Conservation (phyloP, 805 yeast genomes). For the Isabelozyma rhagii region DNA sequence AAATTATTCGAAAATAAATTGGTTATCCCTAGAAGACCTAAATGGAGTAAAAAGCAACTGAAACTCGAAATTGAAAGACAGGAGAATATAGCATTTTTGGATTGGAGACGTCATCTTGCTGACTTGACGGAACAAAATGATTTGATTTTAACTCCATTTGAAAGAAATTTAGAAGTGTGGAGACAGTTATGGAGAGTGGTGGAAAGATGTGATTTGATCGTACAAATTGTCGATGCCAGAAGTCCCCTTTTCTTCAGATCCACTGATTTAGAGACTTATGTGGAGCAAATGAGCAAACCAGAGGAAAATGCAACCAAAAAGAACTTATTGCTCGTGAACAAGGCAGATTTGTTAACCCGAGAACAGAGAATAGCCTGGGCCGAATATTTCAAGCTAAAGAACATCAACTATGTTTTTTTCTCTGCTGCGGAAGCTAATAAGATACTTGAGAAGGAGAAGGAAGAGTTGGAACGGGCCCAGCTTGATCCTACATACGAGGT, state of each 20-base stretch:
- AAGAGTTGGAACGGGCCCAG: constrained; percentile 32
- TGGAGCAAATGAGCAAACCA: constrained; percentile 64
- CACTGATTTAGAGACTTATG: constrained; percentile 80
- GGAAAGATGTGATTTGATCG: constrained; percentile 89
- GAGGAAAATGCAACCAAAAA: constrained; percentile 50
- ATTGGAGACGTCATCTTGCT: constrained; percentile 93
- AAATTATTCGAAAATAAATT: constrained; percentile 65
- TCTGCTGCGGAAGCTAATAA: constrained; percentile 86
- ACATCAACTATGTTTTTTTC: constrained; percentile 86
- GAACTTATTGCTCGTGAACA: constrained; percentile 82
- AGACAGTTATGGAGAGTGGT: constrained; percentile 97
- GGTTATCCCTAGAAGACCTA: constrained; percentile 91
- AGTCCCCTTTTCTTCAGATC: constrained; percentile 90
- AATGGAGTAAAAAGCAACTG: constrained; percentile 73
- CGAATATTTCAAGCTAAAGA: constrained; percentile 61
- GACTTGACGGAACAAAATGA: constrained; percentile 79
- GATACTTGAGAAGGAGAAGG: constrained; percentile 60
- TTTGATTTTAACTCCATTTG: constrained; percentile 89
- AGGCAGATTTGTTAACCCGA: constrained; percentile 81
- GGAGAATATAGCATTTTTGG: constrained; percentile 86
- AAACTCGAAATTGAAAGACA: constrained; percentile 75
- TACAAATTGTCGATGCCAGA: constrained; percentile 97
- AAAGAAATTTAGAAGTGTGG: constrained; percentile 97
- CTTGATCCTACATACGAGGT: constrained; percentile 14
- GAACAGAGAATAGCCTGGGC: constrained; percentile 88